These are phyloP conservation scores for Galerina marginata DNA, from an alignment of 768 basidiomycete species.

Conservation along the genomic window DNA sequence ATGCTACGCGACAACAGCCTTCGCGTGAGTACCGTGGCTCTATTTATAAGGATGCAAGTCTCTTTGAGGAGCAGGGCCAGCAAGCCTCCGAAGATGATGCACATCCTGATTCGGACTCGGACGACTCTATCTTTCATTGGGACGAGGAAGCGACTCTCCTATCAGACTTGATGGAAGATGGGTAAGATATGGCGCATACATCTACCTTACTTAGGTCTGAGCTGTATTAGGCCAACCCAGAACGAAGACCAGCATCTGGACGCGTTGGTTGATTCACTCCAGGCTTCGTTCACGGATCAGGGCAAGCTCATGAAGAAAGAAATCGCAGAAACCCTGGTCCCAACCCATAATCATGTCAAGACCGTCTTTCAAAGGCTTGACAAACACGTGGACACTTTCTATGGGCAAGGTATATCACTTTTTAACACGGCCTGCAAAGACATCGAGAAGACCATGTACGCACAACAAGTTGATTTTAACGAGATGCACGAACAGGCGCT, in stretches of 20 bases:
- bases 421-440: constrained; percentile 63
- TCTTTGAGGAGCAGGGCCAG: constrained; percentile 6
- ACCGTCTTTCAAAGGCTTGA: constrained; percentile 42
- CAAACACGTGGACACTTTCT: constrained; percentile 42
- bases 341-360: constrained; percentile 54
- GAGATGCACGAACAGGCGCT: constrained; percentile 45
- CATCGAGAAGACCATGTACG: constrained; percentile 50
- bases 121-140: constrained; percentile 49
- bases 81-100: constrained; percentile 23
- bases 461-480: constrained; percentile 48
- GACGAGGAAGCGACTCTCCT: constrained; percentile 58
- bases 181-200: constrained; percentile 31
- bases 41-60: constrained; percentile 10
- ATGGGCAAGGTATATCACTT: constrained; percentile 48
- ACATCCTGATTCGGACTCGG: constrained; percentile 30
- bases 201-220: constrained; percentile 19
- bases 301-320: constrained; percentile 43
- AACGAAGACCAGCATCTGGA: constrained; percentile 37
- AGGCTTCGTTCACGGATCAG: constrained; percentile 44
- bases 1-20: not conserved
- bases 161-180: constrained; percentile 51
- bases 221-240: constrained; percentile 28
- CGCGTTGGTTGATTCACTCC: constrained; percentile 45
- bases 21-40: constrained; percentile 11
- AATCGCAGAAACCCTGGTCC: constrained; percentile 49